Percentiles rank a stretch among this genome's conserved stretches.
Conservation (phyloP, 176 grass and related monocot species). For the Musa beccarii region DNA sequence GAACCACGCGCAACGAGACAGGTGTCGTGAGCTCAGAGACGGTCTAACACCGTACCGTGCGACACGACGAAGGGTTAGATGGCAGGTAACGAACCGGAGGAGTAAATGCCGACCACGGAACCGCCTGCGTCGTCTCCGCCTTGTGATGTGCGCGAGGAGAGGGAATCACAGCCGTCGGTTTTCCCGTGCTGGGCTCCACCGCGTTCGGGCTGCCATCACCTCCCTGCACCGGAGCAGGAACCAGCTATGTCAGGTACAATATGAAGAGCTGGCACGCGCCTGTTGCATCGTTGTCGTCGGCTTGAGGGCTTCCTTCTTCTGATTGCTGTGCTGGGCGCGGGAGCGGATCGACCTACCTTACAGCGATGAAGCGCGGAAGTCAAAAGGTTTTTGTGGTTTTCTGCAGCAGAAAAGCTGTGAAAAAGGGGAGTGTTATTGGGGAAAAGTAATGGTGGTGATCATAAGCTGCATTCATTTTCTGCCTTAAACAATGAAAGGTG, state of each 20-base stretch:
- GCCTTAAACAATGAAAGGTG: not conserved
- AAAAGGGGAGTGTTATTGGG: not conserved
- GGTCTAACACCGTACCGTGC: fast-evolving
- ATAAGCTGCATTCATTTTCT: not conserved
- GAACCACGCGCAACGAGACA: not conserved
- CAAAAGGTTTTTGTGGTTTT: too few relatives aligned
- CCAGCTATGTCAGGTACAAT: not conserved
- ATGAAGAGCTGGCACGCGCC: not conserved
- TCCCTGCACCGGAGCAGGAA: not conserved
- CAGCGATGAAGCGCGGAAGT: too few relatives aligned
- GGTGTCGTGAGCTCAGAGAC: not conserved
- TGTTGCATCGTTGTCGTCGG: not conserved
- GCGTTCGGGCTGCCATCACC: not conserved
- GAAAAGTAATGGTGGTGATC: not conserved
- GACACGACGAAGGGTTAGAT: not conserved
- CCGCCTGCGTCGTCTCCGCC: too few relatives aligned
- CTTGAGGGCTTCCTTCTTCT: too few relatives aligned
- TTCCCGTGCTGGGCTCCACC: not conserved
- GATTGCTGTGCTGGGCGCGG: too few relatives aligned
- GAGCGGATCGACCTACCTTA: too few relatives aligned
- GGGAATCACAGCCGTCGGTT: not conserved
- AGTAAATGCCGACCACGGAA: not conserved
- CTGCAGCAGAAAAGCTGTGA: not conserved
- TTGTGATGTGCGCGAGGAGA: too few relatives aligned
- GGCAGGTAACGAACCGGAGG: too few relatives aligned